Evolutionary conservation across 352 stramenopile species (phyloP), one percentile per base, ranked within the genome.

Genomic region (Phytophthora quininea): DNA sequence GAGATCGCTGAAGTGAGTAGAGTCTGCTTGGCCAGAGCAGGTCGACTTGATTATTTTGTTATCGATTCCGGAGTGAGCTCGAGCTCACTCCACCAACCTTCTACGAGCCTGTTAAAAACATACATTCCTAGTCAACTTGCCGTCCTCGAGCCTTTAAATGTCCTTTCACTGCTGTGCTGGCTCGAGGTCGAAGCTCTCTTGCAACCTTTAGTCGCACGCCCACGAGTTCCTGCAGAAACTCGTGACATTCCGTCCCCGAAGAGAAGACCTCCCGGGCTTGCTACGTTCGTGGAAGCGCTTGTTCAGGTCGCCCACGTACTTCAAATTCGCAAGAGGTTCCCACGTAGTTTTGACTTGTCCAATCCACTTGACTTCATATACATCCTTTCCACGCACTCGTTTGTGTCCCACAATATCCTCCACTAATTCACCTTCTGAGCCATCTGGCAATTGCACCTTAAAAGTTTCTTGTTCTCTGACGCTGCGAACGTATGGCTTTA

Each of bases 351-450:
- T 19, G 24, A 35, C 46, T 24, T 64, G 57, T 42, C 57, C 33
- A 10, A 64, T 4, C 47, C 47, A 64, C 27, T 50, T 64, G 6
- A 64, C 57, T 8, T 64, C 37, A 14, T 64, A 56, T n/a, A 64
- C 38, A 11, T 14, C 5, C 27, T 56, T 64, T 32, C 47, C 46
- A 64, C 47, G 57, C 1, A 33, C 27, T 9, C 56, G 33, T 15
- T 63, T 63, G 46, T 49, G 32, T n/a, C 37, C 47, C 35, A 57
- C 57, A 43, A 63, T 64, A n/a, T 64, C 57, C 47, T 64, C 57
- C 19, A 57, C 57, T 45, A 64, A 35, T 37, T 64, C 57, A 8
- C 48, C 57, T 38, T 64, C 57, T 45, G 35, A 57, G 19, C 31
- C 29, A 32, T 48, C 42, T 29, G 42, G 42, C 42, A 48, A 15